Base-by-base conservation (phyloP, 2,329 filamentous ascomycete genomes). In the Xylariaceae sp. region DNA sequence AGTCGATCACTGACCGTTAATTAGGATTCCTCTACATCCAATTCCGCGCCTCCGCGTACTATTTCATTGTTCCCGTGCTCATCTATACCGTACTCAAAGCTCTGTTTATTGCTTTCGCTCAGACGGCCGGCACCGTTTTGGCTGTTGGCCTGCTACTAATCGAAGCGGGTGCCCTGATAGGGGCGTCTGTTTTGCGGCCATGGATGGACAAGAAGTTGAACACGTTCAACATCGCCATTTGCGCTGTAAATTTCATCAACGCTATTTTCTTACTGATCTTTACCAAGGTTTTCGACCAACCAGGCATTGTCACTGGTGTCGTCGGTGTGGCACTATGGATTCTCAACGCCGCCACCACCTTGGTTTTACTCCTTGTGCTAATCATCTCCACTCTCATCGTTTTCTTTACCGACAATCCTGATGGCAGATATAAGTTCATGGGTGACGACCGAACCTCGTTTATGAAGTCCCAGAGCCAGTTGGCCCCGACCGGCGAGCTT, bases 191-290 rank as follows among this genome's bases (percentile, higher is more conserved):
- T 56, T 78, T 97, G 66, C 87, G 90, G 61, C 93, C 93, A 15
- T 97, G 91, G 88, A 97, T 97, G 93, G 93, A 97, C 81, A 96
- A 96, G 85, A 93, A 92, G 78, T 96, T 91, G 62, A 97, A 97
- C 75, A 87, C 88, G 52, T 96, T 96, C 82, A 97, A 97, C 77
- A 96, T 97, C 70, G 84, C 91, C 61, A 97, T 97, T 69, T 88
- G 86, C 63, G 88, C 85, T 51, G 81, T 96, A 75, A 97, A 96
- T 80, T 96, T 97, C 74, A 74, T 97, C 69, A 96, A 94, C 75
- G 83, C 88, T 58, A 87, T 97, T 73, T 95, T 96, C 79, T 78
- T 97, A 39, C 80, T 97, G 58, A 84, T 97, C 68, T 96, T 96
- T 78, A 90, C 90, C 23, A 83, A 88, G 62, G 84, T 96, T 52